phyloP scores from a whole-genome alignment of 768 basidiomycete genomes.

The Mycena leptocephala region DNA sequence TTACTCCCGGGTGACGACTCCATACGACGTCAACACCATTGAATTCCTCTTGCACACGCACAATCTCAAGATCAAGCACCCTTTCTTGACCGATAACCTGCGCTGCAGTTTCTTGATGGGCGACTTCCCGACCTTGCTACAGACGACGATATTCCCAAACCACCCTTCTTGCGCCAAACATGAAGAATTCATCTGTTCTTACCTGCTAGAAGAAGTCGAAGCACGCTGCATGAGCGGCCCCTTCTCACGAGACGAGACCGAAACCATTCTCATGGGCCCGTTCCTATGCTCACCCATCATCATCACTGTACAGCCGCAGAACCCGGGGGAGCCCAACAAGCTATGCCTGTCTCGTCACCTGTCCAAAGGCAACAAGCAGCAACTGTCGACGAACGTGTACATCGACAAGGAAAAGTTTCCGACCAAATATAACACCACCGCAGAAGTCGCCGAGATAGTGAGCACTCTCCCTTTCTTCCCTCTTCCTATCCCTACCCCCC shows the following conservation, averaged over 20 bases:
- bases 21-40: background rate
- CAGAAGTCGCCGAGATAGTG: slow-evolving; percentile 29
- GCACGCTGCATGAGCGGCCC: slow-evolving; percentile 35
- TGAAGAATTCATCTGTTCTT: slow-evolving; percentile 13
- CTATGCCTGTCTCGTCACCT: slow-evolving; percentile 34
- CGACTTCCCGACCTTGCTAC: background rate
- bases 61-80: background rate
- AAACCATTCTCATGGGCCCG: slow-evolving; percentile 30
- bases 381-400: slow-evolving; percentile 30
- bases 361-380: slow-evolving; percentile 22
- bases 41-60: background rate
- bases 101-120: slow-evolving; percentile 35
- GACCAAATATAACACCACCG: slow-evolving; percentile 27
- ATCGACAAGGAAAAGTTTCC: slow-evolving; percentile 36
- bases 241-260: slow-evolving; percentile 19
- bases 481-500: background rate
- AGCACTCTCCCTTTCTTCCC: slow-evolving; percentile 5
- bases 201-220: slow-evolving; percentile 29
- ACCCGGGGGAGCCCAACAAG: slow-evolving; percentile 31
- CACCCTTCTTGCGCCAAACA: background rate
- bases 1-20: background rate
- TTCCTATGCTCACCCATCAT: slow-evolving; percentile 41
- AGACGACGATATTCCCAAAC: slow-evolving; percentile 20
- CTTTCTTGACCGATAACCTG: slow-evolving; percentile 4
- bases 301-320: slow-evolving; percentile 29